phyloP scores from a whole-genome alignment of 2,329 filamentous ascomycete genomes.

The Tympanopsis confertula region DNA sequence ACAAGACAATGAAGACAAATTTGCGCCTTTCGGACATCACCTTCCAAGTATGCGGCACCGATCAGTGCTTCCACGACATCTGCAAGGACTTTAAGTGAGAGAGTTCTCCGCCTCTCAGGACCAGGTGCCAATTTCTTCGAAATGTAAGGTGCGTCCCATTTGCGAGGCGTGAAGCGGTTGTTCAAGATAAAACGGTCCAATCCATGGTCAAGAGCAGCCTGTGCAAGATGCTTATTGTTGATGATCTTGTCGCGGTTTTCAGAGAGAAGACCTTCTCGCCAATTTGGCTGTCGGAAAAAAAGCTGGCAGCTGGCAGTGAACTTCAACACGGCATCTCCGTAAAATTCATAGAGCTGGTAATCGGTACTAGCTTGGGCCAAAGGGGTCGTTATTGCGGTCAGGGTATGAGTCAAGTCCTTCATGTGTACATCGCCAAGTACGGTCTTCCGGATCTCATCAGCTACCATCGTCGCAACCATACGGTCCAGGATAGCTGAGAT shows the following conservation, averaged over 20 bases:
- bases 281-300: neutral
- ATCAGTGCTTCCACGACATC: neutral
- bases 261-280: neutral
- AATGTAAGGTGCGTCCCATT: no score
- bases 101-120: neutral
- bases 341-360: neutral
- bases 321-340: neutral
- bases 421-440: no score
- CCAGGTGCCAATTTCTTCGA: neutral
- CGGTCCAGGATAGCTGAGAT: neutral
- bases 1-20: neutral
- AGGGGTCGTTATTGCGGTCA: neutral
- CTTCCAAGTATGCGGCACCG: neutral
- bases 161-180: neutral
- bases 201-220: neutral
- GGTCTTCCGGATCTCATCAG: no score
- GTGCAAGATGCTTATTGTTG: neutral
- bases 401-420: no score
- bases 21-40: neutral
- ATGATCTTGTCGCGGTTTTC: neutral
- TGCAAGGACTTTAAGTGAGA: neutral
- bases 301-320: neutral
- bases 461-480: neutral
- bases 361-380: neutral
- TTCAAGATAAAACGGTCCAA: neutral